Percentiles rank a stretch among this genome's conserved stretches.
Conservation (phyloP, 176 grass and related monocot species). For the Phoenix dactylifera region DNA sequence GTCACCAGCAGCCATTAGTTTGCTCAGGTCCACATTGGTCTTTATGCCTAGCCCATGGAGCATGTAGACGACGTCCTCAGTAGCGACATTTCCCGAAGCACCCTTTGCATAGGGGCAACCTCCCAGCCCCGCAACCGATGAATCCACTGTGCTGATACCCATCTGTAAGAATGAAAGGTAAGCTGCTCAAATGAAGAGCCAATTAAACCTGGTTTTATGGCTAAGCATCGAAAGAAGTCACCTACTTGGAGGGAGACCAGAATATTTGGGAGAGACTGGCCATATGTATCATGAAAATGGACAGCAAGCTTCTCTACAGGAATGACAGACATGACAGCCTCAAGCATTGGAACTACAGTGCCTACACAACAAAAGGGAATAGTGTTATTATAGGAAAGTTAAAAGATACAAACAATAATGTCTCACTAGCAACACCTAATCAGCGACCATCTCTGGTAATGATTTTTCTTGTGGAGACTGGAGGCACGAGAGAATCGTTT, state of each 20-base stretch:
- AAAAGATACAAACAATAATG: not conserved
- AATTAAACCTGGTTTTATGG: not conserved
- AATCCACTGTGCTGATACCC: conserved; percentile 64
- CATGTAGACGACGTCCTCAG: conserved; percentile 82
- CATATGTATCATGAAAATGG: conserved; percentile 91
- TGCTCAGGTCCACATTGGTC: conserved; percentile 59
- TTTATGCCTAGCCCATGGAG: conserved; percentile 80
- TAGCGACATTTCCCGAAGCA: conserved; percentile 74
- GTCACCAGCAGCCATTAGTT: conserved; percentile 69
- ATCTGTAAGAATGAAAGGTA: conserved; percentile 30
- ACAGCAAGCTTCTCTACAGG: conserved; percentile 73
- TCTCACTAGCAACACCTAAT: too few species aligned
- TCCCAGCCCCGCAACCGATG: conserved; percentile 77
- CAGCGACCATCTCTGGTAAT: too few species aligned
- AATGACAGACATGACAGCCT: conserved; percentile 53
- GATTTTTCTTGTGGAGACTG: too few species aligned
- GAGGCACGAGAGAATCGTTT: too few species aligned
- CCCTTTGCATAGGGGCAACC: conserved; percentile 86
- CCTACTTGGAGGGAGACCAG: conserved; percentile 75
- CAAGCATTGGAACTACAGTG: conserved; percentile 67
- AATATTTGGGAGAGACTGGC: conserved; percentile 86
- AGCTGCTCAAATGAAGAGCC: not conserved
- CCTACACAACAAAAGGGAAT: conserved; percentile 31
- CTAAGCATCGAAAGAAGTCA: not conserved
- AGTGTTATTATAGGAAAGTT: not conserved